phyloP scores from a whole-genome alignment of 1,284 basidiomycete genomes.

The Papiliotrema terrestris region DNA sequence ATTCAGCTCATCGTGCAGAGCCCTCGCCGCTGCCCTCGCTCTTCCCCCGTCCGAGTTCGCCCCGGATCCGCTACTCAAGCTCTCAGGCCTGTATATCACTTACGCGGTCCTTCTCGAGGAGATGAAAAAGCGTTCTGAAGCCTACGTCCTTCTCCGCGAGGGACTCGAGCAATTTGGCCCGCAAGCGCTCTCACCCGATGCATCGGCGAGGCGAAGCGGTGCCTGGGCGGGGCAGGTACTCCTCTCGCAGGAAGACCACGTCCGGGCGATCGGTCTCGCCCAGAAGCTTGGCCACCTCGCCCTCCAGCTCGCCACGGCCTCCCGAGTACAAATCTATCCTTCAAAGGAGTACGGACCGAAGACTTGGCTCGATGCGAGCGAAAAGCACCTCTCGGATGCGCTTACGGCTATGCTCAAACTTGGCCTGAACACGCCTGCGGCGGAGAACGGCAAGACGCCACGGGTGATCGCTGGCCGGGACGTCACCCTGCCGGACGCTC shows the following conservation, averaged over 20 bases:
- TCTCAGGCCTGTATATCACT: conserved; percentile 46
- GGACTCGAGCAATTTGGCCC: conserved; percentile 34
- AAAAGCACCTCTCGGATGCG: conserved; percentile 33
- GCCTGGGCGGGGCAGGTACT: conserved; percentile 8
- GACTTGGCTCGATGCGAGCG: conserved; percentile 35
- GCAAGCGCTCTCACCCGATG: conserved; percentile 19
- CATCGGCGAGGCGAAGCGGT: neutral
- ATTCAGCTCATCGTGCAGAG: conserved; percentile 12
- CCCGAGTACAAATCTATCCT: conserved; percentile 17
- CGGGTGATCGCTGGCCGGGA: conserved; percentile 33
- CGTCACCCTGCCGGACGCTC: conserved; percentile 22
- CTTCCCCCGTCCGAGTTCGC: conserved; percentile 29
- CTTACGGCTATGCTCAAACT: conserved; percentile 39
- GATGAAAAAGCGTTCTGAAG: conserved; percentile 28
- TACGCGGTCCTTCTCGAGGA: conserved; percentile 39
- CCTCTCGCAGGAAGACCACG: conserved; percentile 31
- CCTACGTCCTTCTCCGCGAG: conserved; percentile 32
- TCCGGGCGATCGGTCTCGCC: conserved; percentile 40
- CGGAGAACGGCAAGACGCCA: neutral
- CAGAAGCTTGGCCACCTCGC: conserved; percentile 39
- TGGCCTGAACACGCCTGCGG: conserved; percentile 17
- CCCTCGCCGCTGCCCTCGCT: conserved; percentile 28
- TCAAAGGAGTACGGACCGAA: neutral
- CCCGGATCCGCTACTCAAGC: conserved; percentile 42
- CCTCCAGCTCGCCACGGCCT: conserved; percentile 15